A percentile compares a stretch with the other conserved stretches of the same genome.
Conservation (phyloP, 306 rosid species). For the Argentina anserina region DNA sequence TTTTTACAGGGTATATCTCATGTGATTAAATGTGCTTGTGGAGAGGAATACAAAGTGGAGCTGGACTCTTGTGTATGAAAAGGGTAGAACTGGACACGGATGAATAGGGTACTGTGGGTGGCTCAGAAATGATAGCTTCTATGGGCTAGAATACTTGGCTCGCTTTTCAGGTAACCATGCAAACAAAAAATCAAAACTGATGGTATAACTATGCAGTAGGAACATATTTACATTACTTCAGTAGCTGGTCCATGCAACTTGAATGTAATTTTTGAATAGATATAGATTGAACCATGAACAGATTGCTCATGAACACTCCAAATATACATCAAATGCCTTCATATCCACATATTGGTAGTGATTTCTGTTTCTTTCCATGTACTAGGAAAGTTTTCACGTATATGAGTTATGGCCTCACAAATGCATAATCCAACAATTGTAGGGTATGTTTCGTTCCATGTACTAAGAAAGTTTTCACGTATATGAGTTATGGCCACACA, state of each 20-base stretch:
- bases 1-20: slow-evolving; percentile 58
- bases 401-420: background rate
- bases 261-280: slow-evolving; percentile 5
- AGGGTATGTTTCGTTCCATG: background rate
- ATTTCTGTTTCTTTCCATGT: background rate
- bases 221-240: slow-evolving; percentile 14
- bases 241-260: background rate
- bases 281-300: background rate
- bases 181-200: background rate
- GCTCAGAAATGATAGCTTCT: slow-evolving; percentile 9
- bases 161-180: slow-evolving; percentile 15
- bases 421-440: background rate
- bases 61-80: slow-evolving; percentile 29
- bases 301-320: background rate
- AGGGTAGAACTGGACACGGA: background rate
- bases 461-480: background rate
- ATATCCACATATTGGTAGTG: background rate
- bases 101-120: slow-evolving; percentile 3
- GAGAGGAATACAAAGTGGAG: slow-evolving; percentile 59
- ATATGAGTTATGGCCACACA: background rate
- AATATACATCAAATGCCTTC: background rate
- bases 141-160: slow-evolving; percentile 10
- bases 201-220: background rate
- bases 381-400: background rate
- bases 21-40: slow-evolving; percentile 72